These are phyloP conservation scores for Candida jianshihensis DNA, from an alignment of 805 yeast species.

Conservation along the genomic window DNA sequence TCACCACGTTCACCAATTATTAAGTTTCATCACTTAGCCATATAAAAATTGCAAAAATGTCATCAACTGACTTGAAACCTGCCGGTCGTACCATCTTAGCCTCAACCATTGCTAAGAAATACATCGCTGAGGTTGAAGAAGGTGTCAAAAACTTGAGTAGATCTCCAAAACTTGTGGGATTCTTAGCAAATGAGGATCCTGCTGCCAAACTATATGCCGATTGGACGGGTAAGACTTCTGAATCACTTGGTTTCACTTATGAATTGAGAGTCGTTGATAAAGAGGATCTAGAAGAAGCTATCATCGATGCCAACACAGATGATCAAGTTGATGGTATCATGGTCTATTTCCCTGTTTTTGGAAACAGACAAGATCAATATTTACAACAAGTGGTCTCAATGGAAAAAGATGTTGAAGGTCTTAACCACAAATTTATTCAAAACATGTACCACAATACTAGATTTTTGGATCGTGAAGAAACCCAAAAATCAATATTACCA, in stretches of 20 bases:
- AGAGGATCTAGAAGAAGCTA: conserved; percentile 78
- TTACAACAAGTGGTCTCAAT: conserved; percentile 87
- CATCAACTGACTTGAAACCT: conserved; percentile 19
- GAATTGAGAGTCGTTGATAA: conserved; percentile 66
- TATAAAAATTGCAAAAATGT: conserved; percentile 6
- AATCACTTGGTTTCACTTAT: conserved; percentile 77
- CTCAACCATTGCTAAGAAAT: conserved; percentile 78
- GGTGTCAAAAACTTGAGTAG: conserved; percentile 47
- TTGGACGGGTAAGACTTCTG: conserved; percentile 92
- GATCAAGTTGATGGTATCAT: conserved; percentile 80
- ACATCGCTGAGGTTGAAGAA: conserved; percentile 58
- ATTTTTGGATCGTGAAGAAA: conserved; percentile 63
- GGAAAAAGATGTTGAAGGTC: conserved; percentile 94
- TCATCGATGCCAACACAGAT: conserved; percentile 77
- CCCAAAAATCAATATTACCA: conserved; percentile 80
- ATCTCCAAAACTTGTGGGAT: conserved; percentile 79
- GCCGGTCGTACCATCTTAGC: conserved; percentile 83
- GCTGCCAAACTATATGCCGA: conserved; percentile 93
- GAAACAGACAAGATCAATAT: conserved; percentile 91
- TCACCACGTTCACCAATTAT: neutral
- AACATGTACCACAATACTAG: conserved; percentile 93
- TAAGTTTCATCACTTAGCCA: neutral
- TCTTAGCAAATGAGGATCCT: conserved; percentile 88
- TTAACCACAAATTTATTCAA: conserved; percentile 84
- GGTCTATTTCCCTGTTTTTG: conserved; percentile 97